phyloP scores from a whole-genome alignment of 2,329 filamentous ascomycete genomes.

The Cadophora sp. region DNA sequence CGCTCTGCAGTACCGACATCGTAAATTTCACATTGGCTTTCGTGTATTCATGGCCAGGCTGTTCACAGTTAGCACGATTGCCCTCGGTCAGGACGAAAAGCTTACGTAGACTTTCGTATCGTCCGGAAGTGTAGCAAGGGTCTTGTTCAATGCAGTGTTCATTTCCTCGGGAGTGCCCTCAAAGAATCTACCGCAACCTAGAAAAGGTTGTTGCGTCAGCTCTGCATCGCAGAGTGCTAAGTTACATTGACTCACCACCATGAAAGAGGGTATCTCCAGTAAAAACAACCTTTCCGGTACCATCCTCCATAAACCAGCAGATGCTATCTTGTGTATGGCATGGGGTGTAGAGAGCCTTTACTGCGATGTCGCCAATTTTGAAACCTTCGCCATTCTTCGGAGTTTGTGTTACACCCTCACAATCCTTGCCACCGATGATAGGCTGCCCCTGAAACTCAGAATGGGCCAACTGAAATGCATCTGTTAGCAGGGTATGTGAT shows the following conservation, averaged over 20 bases:
- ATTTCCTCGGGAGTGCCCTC: conserved; percentile 90
- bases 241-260: conserved; percentile 64
- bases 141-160: conserved; percentile 90
- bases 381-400: conserved; percentile 80
- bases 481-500: background rate
- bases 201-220: conserved; percentile 2
- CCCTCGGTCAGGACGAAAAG: conserved; percentile 27
- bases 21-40: conserved; percentile 93
- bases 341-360: conserved; percentile 91
- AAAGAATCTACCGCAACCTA: conserved; percentile 94
- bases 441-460: conserved; percentile 52
- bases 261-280: conserved; percentile 97
- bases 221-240: background rate
- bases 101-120: conserved; percentile 90
- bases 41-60: conserved; percentile 99
- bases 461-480: conserved; percentile 29
- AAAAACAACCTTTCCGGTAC: conserved; percentile 79
- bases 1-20: conserved; percentile 74
- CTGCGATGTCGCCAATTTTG: conserved; percentile 81
- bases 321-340: conserved; percentile 99
- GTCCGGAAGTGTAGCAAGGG: conserved; percentile 79
- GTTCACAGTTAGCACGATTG: conserved; percentile 25
- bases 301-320: conserved; percentile 91
- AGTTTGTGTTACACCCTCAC: conserved; percentile 78
- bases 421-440: conserved; percentile 89